Percentiles rank a stretch among this genome's conserved stretches.
Conservation (phyloP, 139 green algal species). For the Pycnococcus provasolii region DNA sequence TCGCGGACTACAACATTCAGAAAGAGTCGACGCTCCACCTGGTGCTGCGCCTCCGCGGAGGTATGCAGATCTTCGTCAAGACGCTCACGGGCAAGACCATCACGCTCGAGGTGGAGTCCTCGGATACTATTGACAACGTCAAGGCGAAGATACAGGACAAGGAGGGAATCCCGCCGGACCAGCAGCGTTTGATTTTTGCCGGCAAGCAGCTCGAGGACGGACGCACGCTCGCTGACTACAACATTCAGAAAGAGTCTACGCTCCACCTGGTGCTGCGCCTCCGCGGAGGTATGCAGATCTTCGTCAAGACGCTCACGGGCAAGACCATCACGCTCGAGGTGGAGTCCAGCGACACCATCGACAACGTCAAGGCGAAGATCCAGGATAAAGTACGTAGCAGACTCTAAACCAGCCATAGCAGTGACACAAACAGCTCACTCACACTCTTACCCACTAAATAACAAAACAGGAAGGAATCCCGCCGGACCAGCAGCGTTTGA, state of each 20-base stretch:
- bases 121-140: conserved; percentile 39
- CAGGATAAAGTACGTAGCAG: conserved; percentile 31
- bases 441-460: no score
- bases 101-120: conserved; percentile 37
- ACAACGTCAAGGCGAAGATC: conserved; percentile 37
- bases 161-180: conserved; percentile 63
- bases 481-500: conserved; percentile 78
- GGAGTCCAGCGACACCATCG: conserved; percentile 37
- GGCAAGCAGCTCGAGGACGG: conserved; percentile 90
- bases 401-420: no score
- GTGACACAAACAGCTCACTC: no score
- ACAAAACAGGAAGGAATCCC: conserved; percentile 60
- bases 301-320: conserved; percentile 81
- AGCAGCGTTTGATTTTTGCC: conserved; percentile 85
- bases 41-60: conserved; percentile 26
- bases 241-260: conserved; percentile 70
- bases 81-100: conserved; percentile 64
- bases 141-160: conserved; percentile 44
- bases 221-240: conserved; percentile 80
- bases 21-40: conserved; percentile 45
- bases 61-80: conserved; percentile 64
- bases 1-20: conserved; percentile 90
- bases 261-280: conserved; percentile 36
- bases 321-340: conserved; percentile 95
- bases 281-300: conserved; percentile 46